Conservation (phyloP, 164 flowering plant genomes). For the Nymphaea thermarum region DNA sequence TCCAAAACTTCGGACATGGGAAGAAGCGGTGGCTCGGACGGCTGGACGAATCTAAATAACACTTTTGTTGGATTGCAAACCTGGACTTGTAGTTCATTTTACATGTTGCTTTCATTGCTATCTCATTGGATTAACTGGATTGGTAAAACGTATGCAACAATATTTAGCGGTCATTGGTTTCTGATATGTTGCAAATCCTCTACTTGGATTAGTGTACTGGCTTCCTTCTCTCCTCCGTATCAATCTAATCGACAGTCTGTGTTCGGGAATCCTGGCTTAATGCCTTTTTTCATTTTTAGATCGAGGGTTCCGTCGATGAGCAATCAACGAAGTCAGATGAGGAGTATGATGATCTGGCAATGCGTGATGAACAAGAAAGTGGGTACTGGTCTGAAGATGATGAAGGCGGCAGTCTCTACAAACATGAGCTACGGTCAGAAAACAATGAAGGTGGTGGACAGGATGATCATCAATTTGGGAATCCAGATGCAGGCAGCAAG, state of each 20-base stretch:
- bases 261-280: no score
- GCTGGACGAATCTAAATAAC: not conserved
- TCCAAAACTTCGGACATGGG: not conserved
- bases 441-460: conserved; percentile 28
- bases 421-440: not conserved
- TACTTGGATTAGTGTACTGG: no score
- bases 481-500: not conserved
- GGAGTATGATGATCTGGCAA: conserved; percentile 94
- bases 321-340: conserved; percentile 88
- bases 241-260: no score
- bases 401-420: not conserved
- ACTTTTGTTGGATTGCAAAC: no score
- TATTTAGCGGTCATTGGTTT: no score
- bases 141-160: no score
- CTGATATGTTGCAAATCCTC: no score
- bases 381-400: conserved; percentile 43
- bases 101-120: no score
- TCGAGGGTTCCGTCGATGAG: conserved; percentile 93
- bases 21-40: not conserved
- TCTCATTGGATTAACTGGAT: no score
- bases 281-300: conserved; percentile 18
- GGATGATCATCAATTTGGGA: not conserved
- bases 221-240: no score
- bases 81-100: no score
- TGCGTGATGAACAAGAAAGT: conserved; percentile 57